These are phyloP conservation scores for Fusarium begoniae DNA, from an alignment of 2,329 filamentous ascomycete species.

Conservation along the genomic window DNA sequence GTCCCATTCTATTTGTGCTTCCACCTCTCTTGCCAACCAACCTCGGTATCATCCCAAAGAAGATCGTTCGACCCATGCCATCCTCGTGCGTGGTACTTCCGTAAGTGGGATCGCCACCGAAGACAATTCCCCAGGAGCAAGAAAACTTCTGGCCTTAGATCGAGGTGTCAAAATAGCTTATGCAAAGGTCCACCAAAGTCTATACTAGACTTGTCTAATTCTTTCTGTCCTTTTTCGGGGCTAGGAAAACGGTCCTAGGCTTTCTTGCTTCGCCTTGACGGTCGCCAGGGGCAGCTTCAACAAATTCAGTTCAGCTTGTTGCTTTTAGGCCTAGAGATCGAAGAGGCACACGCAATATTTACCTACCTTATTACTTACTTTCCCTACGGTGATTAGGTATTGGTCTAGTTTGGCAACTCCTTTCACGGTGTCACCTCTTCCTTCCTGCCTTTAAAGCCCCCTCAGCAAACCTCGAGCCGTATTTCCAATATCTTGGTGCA, in stretches of 20 bases:
- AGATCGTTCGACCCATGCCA: conserved; percentile 22
- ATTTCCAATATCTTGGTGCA: neutral
- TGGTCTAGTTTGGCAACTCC: conserved; percentile 3
- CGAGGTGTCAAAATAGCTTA: neutral
- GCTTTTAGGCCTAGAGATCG: conserved; percentile 15
- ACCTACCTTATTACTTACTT: neutral
- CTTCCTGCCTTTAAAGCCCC: neutral
- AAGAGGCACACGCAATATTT: conserved; percentile 13
- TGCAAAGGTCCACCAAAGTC: neutral
- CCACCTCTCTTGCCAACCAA: conserved; percentile 8
- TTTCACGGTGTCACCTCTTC: neutral
- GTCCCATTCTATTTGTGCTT: conserved; percentile 18
- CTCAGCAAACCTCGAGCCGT: conserved; percentile 12
- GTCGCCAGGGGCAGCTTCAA: conserved; percentile 34
- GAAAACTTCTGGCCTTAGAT: neutral
- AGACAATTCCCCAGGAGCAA: conserved; percentile 25
- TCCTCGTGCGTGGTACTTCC: conserved; percentile 30
- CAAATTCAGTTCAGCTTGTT: conserved; percentile 16
- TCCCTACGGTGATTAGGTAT: neutral
- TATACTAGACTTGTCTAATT: neutral
- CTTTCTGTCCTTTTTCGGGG: neutral
- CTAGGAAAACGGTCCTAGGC: neutral
- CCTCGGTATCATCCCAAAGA: conserved; percentile 7
- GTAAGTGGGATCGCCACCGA: conserved; percentile 42
- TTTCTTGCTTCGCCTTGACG: neutral